phyloP scores from a whole-genome alignment of 768 basidiomycete genomes.

The Auricularia auricula-judae region DNA sequence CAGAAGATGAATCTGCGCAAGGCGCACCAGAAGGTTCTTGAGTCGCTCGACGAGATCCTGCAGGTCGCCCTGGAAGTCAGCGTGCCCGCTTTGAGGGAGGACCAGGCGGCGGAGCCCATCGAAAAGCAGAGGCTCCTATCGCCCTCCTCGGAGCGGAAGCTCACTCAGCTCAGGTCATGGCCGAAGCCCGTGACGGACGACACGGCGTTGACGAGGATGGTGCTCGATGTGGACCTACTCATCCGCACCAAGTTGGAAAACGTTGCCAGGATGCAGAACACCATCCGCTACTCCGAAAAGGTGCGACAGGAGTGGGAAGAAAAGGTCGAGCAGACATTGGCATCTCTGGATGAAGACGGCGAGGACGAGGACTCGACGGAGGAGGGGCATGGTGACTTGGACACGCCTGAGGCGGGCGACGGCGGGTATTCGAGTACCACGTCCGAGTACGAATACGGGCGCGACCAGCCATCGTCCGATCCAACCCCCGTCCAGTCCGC shows the following conservation, averaged over 20 bases:
- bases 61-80: constrained; percentile 71
- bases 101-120: constrained; percentile 83
- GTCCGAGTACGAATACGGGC: constrained; percentile 51
- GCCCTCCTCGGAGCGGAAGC: constrained; percentile 78
- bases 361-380: constrained; percentile 21
- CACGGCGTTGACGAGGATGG: constrained; percentile 67
- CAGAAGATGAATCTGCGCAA: constrained; percentile 72
- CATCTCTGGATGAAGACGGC: constrained; percentile 39
- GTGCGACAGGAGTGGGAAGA: constrained; percentile 97
- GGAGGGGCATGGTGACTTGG: constrained; percentile 11
- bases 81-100: constrained; percentile 82
- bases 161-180: constrained; percentile 79
- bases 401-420: constrained; percentile 17
- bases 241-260: constrained; percentile 92
- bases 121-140: constrained; percentile 87
- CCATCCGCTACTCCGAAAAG: constrained; percentile 93
- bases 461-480: constrained; percentile 36
- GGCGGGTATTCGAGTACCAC: constrained; percentile 53
- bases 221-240: constrained; percentile 79
- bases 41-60: constrained; percentile 80
- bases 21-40: constrained; percentile 68
- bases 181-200: constrained; percentile 78
- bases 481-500: constrained; percentile 61
- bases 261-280: constrained; percentile 92
- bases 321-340: constrained; percentile 60